Evolutionary conservation across 2,329 filamentous ascomycete species (phyloP), one percentile per base, ranked within the genome.

Genomic region (Hypoxylon rubiginosum): DNA sequence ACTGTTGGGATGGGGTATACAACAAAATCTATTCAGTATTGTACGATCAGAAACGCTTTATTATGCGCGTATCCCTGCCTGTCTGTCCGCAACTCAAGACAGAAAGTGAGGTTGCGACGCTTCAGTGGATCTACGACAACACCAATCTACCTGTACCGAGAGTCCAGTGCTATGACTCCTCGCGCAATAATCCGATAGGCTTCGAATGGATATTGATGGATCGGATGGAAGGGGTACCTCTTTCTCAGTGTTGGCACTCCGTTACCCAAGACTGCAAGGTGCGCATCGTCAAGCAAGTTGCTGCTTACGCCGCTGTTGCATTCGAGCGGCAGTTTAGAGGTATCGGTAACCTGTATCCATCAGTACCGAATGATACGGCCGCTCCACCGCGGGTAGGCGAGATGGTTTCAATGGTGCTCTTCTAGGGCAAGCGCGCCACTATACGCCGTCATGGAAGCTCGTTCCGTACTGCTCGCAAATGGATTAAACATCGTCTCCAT

Each of bases 191-290:
- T 19, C 65, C 71, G 1, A 53, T 77, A 15, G 75, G 75, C 0
- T 75, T 73, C 11, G 77, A 78, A 62, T 78, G 77, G 76, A 72
- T 77, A 10, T 57, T 78, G 5, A 75, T 77, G 75, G 64, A 57
- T 8, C 69, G 65, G 17, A 45, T 77, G 2, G 49, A 72, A 1
- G 78, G 78, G 0, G 55, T 46, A 6, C 68, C 75, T 0, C 71
- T 80, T 13, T 66, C 55, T 11, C 52, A 74, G 32, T 67, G 63
- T 30, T 79, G 77, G 78, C 10, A 50, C 7, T 54, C 58, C 0
- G 58, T 76, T 21, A 45, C 58, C 0, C 56, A 67, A 39, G 67
- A 46, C 8, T 58, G 61, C 2, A 79, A 78, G 48, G 67, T 74
- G 39, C 67, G 71, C n/a, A 56, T 79, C 4, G 73, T 78, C 8